phyloP scores from a whole-genome alignment of 2,329 filamentous ascomycete genomes.

The Clarireedia homoeocarpa region DNA sequence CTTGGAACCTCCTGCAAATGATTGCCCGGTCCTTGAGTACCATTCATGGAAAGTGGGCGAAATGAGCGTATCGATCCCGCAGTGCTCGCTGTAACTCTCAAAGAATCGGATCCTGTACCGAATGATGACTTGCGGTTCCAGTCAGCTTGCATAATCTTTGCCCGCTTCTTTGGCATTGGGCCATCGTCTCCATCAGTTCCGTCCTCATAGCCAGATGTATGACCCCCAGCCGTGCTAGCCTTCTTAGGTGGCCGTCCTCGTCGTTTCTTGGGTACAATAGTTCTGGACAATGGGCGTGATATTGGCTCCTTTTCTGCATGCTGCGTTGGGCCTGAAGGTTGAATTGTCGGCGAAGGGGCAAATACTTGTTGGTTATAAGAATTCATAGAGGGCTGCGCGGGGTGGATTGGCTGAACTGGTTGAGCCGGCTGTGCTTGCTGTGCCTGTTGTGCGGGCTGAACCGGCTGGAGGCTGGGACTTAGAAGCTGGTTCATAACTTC shows the following conservation, averaged over 20 bases:
- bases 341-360: conserved; percentile 12
- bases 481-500: conserved; percentile 34
- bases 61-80: conserved; percentile 81
- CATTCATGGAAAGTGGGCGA: conserved; percentile 55
- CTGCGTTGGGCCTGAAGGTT: conserved; percentile 10
- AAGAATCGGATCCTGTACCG: conserved; percentile 65
- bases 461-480: conserved; percentile 22
- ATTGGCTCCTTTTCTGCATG: conserved; percentile 17
- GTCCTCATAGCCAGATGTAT: conserved; percentile 68
- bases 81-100: conserved; percentile 85
- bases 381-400: conserved; percentile 9
- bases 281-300: conserved; percentile 24
- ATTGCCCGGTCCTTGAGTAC: conserved; percentile 38
- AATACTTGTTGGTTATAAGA: conserved; percentile 14
- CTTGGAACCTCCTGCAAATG: conserved; percentile 67
- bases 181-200: conserved; percentile 37
- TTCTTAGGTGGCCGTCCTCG: conserved; percentile 15
- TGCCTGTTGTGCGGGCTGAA: background rate
- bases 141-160: conserved; percentile 65
- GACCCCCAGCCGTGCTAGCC: conserved; percentile 39
- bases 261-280: conserved; percentile 23
- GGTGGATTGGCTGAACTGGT: background rate
- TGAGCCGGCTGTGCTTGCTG: conserved; percentile 7
- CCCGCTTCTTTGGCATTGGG: conserved; percentile 59
- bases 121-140: conserved; percentile 67